These are phyloP conservation scores for Lichtheimia ramosa DNA, from an alignment of 371 early-diverging fungal genomes.

Conservation along the genomic window DNA sequence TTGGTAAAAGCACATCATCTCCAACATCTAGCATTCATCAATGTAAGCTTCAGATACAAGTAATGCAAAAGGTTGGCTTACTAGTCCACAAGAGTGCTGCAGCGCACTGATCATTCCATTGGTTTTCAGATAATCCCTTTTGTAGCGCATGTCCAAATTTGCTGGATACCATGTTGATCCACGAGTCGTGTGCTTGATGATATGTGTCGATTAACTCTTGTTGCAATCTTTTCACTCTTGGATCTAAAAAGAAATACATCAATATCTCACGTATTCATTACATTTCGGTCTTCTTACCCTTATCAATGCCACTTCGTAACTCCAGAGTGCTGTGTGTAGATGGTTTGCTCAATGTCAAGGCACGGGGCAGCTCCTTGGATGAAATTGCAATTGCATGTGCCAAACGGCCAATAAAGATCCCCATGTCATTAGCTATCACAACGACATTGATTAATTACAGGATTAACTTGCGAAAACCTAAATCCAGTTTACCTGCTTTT, in stretches of 20 bases:
- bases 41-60: not conserved
- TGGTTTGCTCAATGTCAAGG: conserved; percentile 17
- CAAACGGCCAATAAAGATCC: conserved; percentile 36
- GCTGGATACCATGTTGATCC: conserved; percentile 38
- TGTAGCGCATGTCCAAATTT: conserved; percentile 23
- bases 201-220: conserved; percentile 18
- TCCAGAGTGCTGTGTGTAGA: conserved; percentile 17
- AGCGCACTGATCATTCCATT: conserved; percentile 38
- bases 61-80: conserved; percentile 10
- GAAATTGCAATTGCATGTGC: conserved; percentile 28
- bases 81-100: conserved; percentile 35
- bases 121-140: conserved; percentile 3
- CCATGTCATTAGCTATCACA: conserved; percentile 19
- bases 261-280: not conserved
- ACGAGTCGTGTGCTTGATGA: conserved; percentile 37
- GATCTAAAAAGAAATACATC: conserved; percentile 18
- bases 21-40: conserved; percentile 1
- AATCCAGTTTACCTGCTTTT: conserved; percentile 7
- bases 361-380: conserved; percentile 35
- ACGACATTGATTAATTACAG: not conserved
- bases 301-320: conserved; percentile 29
- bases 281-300: conserved; percentile 22
- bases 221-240: conserved; percentile 25
- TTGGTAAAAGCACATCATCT: conserved; percentile 40
- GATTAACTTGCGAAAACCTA: not conserved